These are phyloP conservation scores for Aspergillus sp. DNA, from an alignment of 2,329 filamentous ascomycete genomes.

Conservation along the genomic window DNA sequence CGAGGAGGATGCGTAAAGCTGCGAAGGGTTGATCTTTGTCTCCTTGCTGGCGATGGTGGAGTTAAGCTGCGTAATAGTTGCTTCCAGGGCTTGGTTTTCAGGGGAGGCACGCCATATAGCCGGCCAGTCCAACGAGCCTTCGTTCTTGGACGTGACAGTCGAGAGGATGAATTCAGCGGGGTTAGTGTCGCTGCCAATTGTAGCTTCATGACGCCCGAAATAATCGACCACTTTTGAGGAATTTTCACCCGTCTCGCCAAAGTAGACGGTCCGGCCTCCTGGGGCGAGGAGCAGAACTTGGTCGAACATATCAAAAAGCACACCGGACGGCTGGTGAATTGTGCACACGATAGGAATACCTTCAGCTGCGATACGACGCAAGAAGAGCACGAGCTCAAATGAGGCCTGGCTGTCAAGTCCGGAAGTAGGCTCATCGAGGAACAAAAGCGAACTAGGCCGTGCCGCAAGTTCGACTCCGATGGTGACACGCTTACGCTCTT, in stretches of 20 bases:
- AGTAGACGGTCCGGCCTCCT: conserved; percentile 65
- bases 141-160: neutral
- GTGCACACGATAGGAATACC: conserved; percentile 86
- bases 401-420: conserved; percentile 8
- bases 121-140: neutral
- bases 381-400: conserved; percentile 53
- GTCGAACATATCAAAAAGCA: conserved; percentile 80
- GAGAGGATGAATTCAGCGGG: conserved; percentile 66
- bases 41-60: neutral
- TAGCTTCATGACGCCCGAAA: conserved; percentile 61
- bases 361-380: conserved; percentile 79
- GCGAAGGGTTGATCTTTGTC: neutral
- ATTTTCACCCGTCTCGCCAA: conserved; percentile 61
- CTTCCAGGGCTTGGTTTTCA: neutral
- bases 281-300: conserved; percentile 60
- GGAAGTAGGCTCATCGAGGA: conserved; percentile 9
- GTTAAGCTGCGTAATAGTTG: neutral
- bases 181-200: conserved; percentile 37
- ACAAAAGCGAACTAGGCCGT: neutral
- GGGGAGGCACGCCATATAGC: neutral
- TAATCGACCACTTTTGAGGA: conserved; percentile 57
- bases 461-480: conserved; percentile 12
- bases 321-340: conserved; percentile 85
- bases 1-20: too few relatives aligned
- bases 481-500: conserved; percentile 6